These are phyloP conservation scores for Neltuma alba DNA, from an alignment of 306 rosid genomes.

Conservation along the genomic window DNA sequence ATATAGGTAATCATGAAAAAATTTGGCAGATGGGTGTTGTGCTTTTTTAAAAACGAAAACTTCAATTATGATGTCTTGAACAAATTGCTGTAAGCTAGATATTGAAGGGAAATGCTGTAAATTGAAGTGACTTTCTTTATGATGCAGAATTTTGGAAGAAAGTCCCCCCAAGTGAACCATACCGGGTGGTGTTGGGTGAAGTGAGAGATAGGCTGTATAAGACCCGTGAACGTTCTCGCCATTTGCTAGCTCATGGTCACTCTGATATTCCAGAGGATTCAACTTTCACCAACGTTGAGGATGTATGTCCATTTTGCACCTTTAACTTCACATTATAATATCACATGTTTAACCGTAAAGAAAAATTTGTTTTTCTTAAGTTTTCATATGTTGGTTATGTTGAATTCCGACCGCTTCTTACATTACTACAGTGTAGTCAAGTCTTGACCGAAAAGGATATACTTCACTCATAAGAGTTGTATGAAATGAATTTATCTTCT, in stretches of 20 bases:
- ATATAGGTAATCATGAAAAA: constrained; percentile 65
- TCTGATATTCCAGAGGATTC: constrained; percentile 95
- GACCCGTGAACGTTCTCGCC: constrained; percentile 95
- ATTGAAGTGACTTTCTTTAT: constrained; percentile 20
- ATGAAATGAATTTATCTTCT: constrained; percentile 9
- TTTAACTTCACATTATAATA: constrained; percentile 1
- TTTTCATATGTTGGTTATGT: background rate
- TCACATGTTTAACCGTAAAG: background rate
- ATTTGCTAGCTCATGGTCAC: constrained; percentile 74
- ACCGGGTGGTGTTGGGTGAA: constrained; percentile 91
- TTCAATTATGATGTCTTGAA: constrained; percentile 22
- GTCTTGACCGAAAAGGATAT: too few relatives aligned
- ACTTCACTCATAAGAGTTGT: background rate
- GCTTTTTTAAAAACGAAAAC: too few relatives aligned
- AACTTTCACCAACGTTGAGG: constrained; percentile 77
- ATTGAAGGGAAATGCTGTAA: background rate
- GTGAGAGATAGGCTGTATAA: constrained; percentile 93
- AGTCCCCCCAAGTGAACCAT: constrained; percentile 85
- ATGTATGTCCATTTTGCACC: constrained; percentile 49
- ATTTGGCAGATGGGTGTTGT: background rate
- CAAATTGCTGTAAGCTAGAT: constrained; percentile 20
- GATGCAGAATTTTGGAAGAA: constrained; percentile 91
- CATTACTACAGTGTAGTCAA: background rate
- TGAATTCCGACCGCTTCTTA: constrained; percentile 9
- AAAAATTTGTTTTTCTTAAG: background rate